These are phyloP conservation scores for Alternaria arbusti DNA, from an alignment of 2,329 filamentous ascomycete genomes.

Conservation along the genomic window DNA sequence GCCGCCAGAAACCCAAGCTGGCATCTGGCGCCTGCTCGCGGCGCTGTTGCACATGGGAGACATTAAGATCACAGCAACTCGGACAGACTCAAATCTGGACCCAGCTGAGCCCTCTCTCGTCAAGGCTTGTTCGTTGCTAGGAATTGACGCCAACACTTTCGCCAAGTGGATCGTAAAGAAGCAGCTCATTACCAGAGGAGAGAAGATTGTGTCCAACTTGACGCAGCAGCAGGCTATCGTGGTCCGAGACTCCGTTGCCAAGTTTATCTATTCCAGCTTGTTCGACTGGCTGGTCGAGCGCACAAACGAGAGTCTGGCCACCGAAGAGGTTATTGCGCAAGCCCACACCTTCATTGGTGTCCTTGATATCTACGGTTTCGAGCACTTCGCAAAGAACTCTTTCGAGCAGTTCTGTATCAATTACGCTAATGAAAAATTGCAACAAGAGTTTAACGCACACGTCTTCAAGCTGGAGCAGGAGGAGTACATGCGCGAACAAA, in stretches of 20 bases:
- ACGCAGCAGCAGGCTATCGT: slow-evolving; percentile 92
- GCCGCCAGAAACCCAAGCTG: slow-evolving; percentile 71
- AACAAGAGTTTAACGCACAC: slow-evolving; percentile 99
- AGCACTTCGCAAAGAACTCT: slow-evolving; percentile 99
- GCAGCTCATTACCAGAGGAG: slow-evolving; percentile 91
- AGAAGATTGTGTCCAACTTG: slow-evolving; percentile 96
- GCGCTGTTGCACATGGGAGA: slow-evolving; percentile 94
- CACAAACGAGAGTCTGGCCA: slow-evolving; percentile 89
- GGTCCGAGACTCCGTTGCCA: slow-evolving; percentile 95
- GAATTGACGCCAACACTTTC: slow-evolving; percentile 85
- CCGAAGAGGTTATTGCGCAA: slow-evolving; percentile 81
- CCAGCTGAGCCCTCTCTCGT: slow-evolving; percentile 81
- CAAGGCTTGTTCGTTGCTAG: slow-evolving; percentile 82
- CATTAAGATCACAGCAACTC: slow-evolving; percentile 89
- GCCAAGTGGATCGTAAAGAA: slow-evolving; percentile 99
- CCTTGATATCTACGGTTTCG: slow-evolving; percentile 98
- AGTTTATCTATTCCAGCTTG: slow-evolving; percentile 97
- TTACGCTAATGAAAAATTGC: slow-evolving; percentile 98
- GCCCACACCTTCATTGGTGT: slow-evolving; percentile 95
- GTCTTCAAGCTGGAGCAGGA: slow-evolving; percentile 99
- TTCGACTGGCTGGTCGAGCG: slow-evolving; percentile 99
- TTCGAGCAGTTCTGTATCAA: slow-evolving; percentile 99
- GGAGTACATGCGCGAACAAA: slow-evolving; percentile 93
- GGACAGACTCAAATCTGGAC: slow-evolving; percentile 84
- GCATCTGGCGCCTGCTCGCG: slow-evolving; percentile 89